Conservation (phyloP, 345 rosid species). For the Microthlaspi erraticum region DNA sequence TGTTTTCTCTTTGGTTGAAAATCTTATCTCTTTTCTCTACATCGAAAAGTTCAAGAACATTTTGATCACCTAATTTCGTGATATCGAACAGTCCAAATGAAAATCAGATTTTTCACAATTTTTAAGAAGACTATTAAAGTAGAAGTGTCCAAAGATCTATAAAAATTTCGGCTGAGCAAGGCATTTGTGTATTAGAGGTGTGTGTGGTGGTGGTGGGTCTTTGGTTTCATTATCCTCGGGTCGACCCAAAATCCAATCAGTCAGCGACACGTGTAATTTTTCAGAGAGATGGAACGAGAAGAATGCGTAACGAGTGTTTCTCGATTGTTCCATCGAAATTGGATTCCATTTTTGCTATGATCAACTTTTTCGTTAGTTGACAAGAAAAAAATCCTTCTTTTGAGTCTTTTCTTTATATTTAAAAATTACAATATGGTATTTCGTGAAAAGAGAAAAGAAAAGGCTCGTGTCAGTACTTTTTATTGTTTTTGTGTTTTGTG, state of each 20-base stretch:
- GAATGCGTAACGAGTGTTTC: constrained; percentile 28
- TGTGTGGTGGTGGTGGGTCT: not conserved
- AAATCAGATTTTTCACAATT: not conserved
- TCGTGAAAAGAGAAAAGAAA: not conserved
- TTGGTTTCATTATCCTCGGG: not conserved
- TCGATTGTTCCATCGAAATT: constrained; percentile 28
- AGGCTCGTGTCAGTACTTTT: constrained; percentile 8
- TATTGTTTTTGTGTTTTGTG: not conserved
- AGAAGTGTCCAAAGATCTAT: not conserved
- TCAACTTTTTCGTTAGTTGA: constrained; percentile 28
- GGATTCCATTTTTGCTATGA: constrained; percentile 37
- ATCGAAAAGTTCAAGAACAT: not conserved
- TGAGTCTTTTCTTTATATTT: not conserved
- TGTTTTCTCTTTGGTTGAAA: not conserved
- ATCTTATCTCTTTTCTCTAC: not conserved
- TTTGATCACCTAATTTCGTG: not conserved
- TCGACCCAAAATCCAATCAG: not conserved
- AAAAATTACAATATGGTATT: not conserved
- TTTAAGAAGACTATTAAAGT: not conserved
- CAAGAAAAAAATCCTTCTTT: constrained; percentile 5
- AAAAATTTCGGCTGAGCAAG: constrained; percentile 1
- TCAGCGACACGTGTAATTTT: not conserved
- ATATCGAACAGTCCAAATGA: not conserved
- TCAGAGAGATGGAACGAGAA: not conserved
- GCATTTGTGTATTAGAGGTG: not conserved